Conservation (phyloP, 208 protist species). For the Acanthamoeba healyi region DNA sequence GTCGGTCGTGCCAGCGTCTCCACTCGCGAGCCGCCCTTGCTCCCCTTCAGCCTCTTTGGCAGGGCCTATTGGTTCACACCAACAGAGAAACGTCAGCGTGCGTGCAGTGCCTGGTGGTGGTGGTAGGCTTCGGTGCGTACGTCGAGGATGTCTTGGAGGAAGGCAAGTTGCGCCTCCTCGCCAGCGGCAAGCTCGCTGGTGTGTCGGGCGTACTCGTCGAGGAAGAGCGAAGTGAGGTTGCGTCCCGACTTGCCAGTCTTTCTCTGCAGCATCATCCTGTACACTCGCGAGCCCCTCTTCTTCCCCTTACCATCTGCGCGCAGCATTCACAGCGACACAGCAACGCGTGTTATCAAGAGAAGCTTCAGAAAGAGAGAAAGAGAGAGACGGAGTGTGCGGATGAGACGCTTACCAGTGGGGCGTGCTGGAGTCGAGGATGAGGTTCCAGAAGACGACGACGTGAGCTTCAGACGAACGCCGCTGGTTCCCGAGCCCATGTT, state of each 20-base stretch:
- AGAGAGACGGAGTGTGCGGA: too few relatives aligned
- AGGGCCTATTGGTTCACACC: not conserved
- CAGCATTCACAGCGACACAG: too few relatives aligned
- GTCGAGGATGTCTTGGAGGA: slow-evolving; percentile 10
- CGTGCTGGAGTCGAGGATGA: not conserved
- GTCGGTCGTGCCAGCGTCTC: not conserved
- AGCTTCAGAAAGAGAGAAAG: too few relatives aligned
- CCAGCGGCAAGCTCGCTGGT: slow-evolving; percentile 3
- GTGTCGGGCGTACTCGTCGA: slow-evolving; percentile 30
- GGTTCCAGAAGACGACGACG: not conserved
- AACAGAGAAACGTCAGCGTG: not conserved
- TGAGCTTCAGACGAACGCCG: not conserved
- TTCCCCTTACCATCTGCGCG: not conserved
- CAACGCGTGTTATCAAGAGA: too few relatives aligned
- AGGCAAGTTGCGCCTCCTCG: slow-evolving; percentile 10
- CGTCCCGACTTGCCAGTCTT: slow-evolving; percentile 23
- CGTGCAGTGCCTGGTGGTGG: too few relatives aligned
- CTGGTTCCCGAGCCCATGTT: not conserved
- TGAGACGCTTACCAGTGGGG: too few relatives aligned
- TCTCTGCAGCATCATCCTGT: slow-evolving; percentile 27
- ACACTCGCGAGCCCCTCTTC: slow-evolving; percentile 6
- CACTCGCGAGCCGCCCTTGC: not conserved
- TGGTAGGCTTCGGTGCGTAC: slow-evolving; percentile 8
- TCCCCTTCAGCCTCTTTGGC: not conserved
- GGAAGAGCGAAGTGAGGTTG: slow-evolving; percentile 22